Conservation (phyloP, 2,329 filamentous ascomycete species). For the Neodidymelliopsis sp. region DNA sequence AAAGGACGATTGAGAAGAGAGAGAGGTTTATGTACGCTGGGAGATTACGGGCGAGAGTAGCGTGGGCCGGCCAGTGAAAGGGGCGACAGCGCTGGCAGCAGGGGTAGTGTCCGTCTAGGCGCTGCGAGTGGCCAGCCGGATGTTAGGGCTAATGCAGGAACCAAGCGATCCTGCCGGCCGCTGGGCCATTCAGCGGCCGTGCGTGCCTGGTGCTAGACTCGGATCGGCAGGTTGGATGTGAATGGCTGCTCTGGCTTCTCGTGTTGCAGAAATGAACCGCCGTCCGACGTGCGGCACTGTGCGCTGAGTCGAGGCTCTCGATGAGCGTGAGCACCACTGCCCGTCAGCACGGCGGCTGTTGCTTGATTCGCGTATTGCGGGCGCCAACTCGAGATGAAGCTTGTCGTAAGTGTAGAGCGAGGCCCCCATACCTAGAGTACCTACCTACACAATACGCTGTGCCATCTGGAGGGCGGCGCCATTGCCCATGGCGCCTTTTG, state of each 20-base stretch:
- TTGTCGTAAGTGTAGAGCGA: constrained; percentile 19
- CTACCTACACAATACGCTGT: no score
- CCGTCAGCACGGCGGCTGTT: constrained; percentile 34
- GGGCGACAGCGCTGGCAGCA: constrained; percentile 35
- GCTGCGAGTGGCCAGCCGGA: constrained; percentile 39
- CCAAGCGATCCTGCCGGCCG: constrained; percentile 37
- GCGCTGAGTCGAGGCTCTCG: constrained; percentile 33
- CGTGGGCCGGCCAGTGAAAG: constrained; percentile 45
- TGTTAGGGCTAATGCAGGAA: constrained; percentile 48
- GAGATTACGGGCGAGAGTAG: constrained; percentile 50
- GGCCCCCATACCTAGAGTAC: no score
- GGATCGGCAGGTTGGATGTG: constrained; percentile 37
- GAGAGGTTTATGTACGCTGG: constrained; percentile 46
- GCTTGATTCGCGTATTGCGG: constrained; percentile 21
- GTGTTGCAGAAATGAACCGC: constrained; percentile 45
- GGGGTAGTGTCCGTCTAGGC: constrained; percentile 34
- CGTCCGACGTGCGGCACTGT: constrained; percentile 19
- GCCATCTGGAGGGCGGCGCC: no score
- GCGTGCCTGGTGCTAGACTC: constrained; percentile 37
- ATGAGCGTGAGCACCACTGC: constrained; percentile 10
- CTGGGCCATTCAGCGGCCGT: constrained; percentile 36
- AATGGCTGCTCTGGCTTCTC: constrained; percentile 38
- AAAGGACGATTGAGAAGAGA: constrained; percentile 26
- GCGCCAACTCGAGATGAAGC: constrained; percentile 15
- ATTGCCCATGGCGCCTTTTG: constrained; percentile 1